These are phyloP conservation scores for Trichoderma reesei DNA, from an alignment of 495 filamentous ascomycete genomes.

Conservation along the genomic window DNA sequence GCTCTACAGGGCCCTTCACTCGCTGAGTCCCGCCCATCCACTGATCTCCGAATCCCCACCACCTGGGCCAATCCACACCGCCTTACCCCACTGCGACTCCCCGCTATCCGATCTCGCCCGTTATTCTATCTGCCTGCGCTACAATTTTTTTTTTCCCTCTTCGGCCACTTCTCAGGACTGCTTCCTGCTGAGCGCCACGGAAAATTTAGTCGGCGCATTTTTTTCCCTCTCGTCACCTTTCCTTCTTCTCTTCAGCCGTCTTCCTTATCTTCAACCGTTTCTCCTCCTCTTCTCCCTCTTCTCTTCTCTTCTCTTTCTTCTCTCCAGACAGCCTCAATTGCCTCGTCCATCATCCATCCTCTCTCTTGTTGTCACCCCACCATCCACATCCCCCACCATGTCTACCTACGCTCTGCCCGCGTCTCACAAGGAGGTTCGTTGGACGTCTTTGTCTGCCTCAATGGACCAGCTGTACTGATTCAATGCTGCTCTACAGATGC, in stretches of 20 bases:
- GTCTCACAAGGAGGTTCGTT: slow-evolving; percentile 76
- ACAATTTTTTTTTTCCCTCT: background rate
- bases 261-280: slow-evolving; percentile 9
- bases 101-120: slow-evolving; percentile 7
- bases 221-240: slow-evolving; percentile 6
- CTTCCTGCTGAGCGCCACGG: background rate
- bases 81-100: background rate
- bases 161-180: background rate
- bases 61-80: background rate
- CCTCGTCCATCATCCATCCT: background rate
- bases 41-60: background rate
- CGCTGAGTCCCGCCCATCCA: no score
- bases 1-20: background rate
- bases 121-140: background rate
- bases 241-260: slow-evolving; percentile 11
- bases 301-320: slow-evolving; percentile 6
- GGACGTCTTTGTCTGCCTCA: background rate
- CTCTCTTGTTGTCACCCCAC: background rate
- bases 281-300: background rate
- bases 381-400: slow-evolving; percentile 26
- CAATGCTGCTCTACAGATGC: slow-evolving; percentile 58
- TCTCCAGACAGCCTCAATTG: slow-evolving; percentile 5
- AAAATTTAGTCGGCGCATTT: slow-evolving; percentile 9
- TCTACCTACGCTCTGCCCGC: slow-evolving; percentile 70
- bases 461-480: slow-evolving; percentile 20